These are phyloP conservation scores for Thraustotheca clavata DNA, from an alignment of 352 stramenopile species.

Conservation along the genomic window DNA sequence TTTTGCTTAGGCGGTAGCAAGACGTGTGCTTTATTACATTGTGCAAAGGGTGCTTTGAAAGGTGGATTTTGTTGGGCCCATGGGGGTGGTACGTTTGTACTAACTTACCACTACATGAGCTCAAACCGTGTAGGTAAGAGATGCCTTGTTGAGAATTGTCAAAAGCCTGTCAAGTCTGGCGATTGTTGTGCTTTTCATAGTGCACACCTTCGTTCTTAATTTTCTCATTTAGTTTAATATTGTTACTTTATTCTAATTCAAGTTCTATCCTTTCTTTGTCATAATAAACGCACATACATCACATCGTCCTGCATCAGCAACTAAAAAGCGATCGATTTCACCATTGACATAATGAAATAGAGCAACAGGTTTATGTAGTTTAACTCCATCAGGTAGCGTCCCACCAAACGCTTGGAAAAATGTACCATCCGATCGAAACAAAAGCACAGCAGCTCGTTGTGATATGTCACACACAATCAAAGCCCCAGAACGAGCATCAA, in stretches of 20 bases:
- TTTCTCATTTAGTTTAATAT: too few species aligned
- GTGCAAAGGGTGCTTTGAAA: constrained; percentile 62
- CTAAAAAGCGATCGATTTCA: background rate
- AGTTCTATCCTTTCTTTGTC: background rate
- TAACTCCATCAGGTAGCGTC: background rate
- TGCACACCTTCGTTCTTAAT: background rate
- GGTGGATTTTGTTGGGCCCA: constrained; percentile 71
- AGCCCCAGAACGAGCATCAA: background rate
- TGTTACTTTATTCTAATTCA: background rate
- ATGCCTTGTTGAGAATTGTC: background rate
- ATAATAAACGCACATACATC: too few species aligned
- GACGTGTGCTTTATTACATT: constrained; percentile 22
- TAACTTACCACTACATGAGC: background rate
- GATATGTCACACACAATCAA: background rate
- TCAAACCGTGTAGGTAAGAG: constrained; percentile 8
- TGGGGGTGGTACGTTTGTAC: constrained; percentile 33
- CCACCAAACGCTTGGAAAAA: background rate
- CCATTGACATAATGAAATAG: too few species aligned
- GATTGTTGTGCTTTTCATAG: background rate
- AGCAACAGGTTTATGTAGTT: background rate
- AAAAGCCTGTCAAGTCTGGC: constrained; percentile 20
- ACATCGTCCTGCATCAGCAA: background rate
- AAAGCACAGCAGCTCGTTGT: background rate
- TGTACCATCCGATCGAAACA: background rate
- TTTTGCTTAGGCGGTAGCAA: constrained; percentile 14